These are phyloP conservation scores for Hypoxylon subgilvum DNA, from an alignment of 495 filamentous ascomycete species.

Conservation along the genomic window DNA sequence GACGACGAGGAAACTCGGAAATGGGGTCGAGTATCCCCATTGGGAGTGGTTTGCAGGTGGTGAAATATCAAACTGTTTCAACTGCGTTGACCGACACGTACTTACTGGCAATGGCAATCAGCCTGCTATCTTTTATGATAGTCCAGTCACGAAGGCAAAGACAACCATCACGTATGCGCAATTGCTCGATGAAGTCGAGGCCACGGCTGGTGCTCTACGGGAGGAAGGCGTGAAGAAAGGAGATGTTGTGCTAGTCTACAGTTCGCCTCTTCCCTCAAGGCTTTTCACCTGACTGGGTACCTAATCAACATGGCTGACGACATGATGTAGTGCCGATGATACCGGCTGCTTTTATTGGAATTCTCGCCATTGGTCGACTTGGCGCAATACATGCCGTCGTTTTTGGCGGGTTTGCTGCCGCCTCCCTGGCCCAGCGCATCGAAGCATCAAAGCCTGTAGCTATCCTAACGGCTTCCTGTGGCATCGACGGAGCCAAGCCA, in stretches of 20 bases:
- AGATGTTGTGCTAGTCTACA: slow-evolving; percentile 93
- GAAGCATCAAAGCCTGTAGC: slow-evolving; percentile 76
- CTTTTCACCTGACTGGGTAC: not conserved
- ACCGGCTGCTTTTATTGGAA: slow-evolving; percentile 81
- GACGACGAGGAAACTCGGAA: slow-evolving; percentile 50
- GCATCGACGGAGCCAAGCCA: slow-evolving; percentile 85
- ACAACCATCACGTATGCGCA: slow-evolving; percentile 73
- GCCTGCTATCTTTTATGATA: slow-evolving; percentile 85
- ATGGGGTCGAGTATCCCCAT: slow-evolving; percentile 53
- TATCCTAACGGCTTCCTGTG: slow-evolving; percentile 88
- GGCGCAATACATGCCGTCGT: slow-evolving; percentile 92
- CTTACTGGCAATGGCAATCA: slow-evolving; percentile 71
- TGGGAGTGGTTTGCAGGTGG: slow-evolving; percentile 93
- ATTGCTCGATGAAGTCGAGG: slow-evolving; percentile 82
- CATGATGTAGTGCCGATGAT: slow-evolving; percentile 92
- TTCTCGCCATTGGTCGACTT: slow-evolving; percentile 78
- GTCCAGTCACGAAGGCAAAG: slow-evolving; percentile 79
- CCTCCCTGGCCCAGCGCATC: slow-evolving; percentile 85
- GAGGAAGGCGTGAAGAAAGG: slow-evolving; percentile 85
- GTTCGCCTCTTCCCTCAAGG: slow-evolving; percentile 55
- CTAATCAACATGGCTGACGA: slow-evolving; percentile 8
- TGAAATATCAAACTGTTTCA: slow-evolving; percentile 87
- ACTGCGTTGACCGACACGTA: slow-evolving; percentile 90
- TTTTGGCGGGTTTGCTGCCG: slow-evolving; percentile 87
- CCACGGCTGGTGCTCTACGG: slow-evolving; percentile 78